Conservation (phyloP, 2,329 filamentous ascomycete genomes). For the Aspergillus ruber region DNA sequence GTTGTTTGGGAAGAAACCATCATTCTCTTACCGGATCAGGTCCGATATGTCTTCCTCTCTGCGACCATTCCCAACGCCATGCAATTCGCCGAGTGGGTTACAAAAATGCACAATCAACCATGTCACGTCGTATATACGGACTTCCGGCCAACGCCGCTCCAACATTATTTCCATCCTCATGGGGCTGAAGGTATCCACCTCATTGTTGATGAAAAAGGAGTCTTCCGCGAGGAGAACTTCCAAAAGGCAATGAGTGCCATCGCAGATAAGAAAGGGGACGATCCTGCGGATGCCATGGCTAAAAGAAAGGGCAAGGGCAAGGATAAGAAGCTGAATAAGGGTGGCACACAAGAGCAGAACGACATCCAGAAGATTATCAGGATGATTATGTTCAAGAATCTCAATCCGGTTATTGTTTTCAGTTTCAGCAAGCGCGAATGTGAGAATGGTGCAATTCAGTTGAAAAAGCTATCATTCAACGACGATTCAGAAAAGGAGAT, state of each 20-base stretch:
- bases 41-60: constrained; percentile 95
- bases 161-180: constrained; percentile 95
- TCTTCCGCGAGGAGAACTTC: constrained; percentile 96
- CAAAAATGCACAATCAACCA: constrained; percentile 93
- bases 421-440: constrained; percentile 98
- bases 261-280: constrained; percentile 77
- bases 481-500: constrained; percentile 91
- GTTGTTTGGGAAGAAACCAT: constrained; percentile 99
- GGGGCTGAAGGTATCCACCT: constrained; percentile 89
- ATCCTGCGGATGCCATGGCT: constrained; percentile 70
- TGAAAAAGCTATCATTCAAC: constrained; percentile 86
- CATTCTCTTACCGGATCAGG: constrained; percentile 95
- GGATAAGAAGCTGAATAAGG: constrained; percentile 86
- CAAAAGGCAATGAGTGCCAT: constrained; percentile 90
- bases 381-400: constrained; percentile 97
- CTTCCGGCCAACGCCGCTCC: constrained; percentile 90
- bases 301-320: constrained; percentile 82
- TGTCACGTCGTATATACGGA: constrained; percentile 99
- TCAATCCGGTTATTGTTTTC: constrained; percentile 98
- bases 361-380: constrained; percentile 97
- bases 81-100: constrained; percentile 99
- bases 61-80: constrained; percentile 98
- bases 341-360: constrained; percentile 61
- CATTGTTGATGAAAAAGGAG: constrained; percentile 92
- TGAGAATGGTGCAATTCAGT: constrained; percentile 80